Evolutionary conservation across 768 basidiomycete species (phyloP), one percentile per base, ranked within the genome.

Genomic region (Leccinum boreale): DNA sequence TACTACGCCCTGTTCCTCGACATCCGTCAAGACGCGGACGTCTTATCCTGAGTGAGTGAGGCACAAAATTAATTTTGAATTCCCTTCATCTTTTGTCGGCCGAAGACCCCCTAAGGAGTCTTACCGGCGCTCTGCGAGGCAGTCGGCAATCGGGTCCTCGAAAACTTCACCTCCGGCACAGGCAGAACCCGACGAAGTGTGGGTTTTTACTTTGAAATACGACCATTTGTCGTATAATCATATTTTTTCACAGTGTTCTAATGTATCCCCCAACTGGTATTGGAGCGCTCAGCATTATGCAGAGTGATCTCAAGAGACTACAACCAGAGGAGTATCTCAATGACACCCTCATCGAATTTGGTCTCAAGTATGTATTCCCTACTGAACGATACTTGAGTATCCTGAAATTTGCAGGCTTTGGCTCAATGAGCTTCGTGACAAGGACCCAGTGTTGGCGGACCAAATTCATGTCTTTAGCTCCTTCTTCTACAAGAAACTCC

Each of bases 401-500:
- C 24, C 51, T 64, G 52, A 66, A 33, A 55, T 19, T 24, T 24
- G 7, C 56, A 95, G 94, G 69, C 75, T 86, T 14, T 92, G 90
- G 87, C 77, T 87, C 10, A 79, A 76, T 51, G 78, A 81, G 7
- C 71, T 91, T 24, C 81, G 83, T 60, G 74, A 70, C 36, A 73
- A 66, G 35, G 68, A 87, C 59, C 86, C 87, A 2, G 79, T 78
- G 15, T 73, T 91, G 4, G 90, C 85, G 2, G 81, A 85, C 3
- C 81, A 90, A 63, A 79, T 95, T 1, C 88, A 98, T 66, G 82
- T 98, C 4, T 98, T 98, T 78, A 98, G 88, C 71, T 95, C 95
- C 0, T 99, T 98, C 75, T 98, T 99, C 74, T 98, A 95, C 78
- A 92, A 95, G 77, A 96, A 97, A 72, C 74, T 99, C 26, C 87